Base-by-base conservation (phyloP, 257 asterid genomes). In the Echium plantagineum region DNA sequence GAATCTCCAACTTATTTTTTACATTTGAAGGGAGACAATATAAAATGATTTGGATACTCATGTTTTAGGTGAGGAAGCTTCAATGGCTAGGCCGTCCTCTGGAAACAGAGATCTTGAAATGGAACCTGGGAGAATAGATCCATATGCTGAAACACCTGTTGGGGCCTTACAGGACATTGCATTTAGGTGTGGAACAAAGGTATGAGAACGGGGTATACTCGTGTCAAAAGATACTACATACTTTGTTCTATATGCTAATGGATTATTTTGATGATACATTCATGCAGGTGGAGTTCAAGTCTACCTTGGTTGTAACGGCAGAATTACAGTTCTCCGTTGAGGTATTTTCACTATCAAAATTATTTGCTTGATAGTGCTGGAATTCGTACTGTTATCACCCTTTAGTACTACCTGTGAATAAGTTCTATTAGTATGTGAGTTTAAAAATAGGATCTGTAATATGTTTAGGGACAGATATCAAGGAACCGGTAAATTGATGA, bases 111-210 rank as follows among this genome's bases (percentile, higher is more conserved):
- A 78, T 69, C 73, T 72, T 60, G 94, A 84, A 66, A 72, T 82
- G 67, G 94, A 88, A 82, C 79, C 89, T 72, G 98, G 94, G 49
- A 89, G 83, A 71, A 70, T 76, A 56, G 97, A 83, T 68, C 83
- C 85, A 61, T 78, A 63, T 67, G 61, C 79, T 21, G 96, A 89
- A 65, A 74, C 94, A 13, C 75, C 77, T 54, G 72, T 71, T 63
- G 94, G 74, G 67, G 96, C 77, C 51, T 78, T 93, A 49, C 91
- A 80, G 60, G 94, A 93, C 59, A 93, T 93, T 64, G 99, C 97
- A 59, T 66, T 71, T 9, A 84, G 80, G 78, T 93, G 97, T 76
- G 93, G 97, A 73, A 64, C 95, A 31, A 89, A 86, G 96, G 97
- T 91, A 77, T 69, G n/a, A n/a, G n/a, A n/a, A n/a, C 64, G 53